Evolutionary conservation across 139 green algal genomes (phyloP), one percentile per base, ranked within the genome.

Genomic region (Micromonas commoda): DNA sequence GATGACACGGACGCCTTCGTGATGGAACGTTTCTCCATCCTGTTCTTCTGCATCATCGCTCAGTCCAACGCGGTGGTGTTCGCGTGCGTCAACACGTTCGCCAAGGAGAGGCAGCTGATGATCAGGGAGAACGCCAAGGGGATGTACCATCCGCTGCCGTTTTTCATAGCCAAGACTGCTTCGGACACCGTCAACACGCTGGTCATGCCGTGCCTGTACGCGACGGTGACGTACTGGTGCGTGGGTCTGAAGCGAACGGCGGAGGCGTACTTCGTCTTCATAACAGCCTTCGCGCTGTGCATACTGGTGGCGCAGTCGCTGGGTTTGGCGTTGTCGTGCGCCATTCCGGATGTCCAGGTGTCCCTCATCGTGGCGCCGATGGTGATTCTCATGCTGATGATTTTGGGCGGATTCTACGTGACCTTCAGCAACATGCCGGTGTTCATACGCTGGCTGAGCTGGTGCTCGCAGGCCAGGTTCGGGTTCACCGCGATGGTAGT

Each of bases 361-460:
- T 70, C 78, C 20, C 1, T 67, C 24, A 32, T 51, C 1, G 45
- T 82, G 28, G 78, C 71, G 26, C 78, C 78, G 3, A 60, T 28
- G 29, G 20, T 82, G 2, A 72, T 73, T 31, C 32, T 82, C 1
- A 29, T 82, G 2, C 66, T 82, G 32, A 66, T 82, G 28, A 70
- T 82, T 24, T 80, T 82, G 2, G 53, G 45, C n/a, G 78, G 78
- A 33, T 82, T 70, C 67, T 77, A 73, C 78, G 37, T 82, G 1
- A 82, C 79, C 78, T 20, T 57, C 13, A 38, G 75, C 4, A 72
- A 26, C 68, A 57, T 82, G 2, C 78, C 78, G 31, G 16, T 65
- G 2, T 73, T 31, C 24, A 38, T 78, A 29, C 23, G 26, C 1
- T 79, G 69, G 78, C 34, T 82, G 26, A 71, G 75, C 6, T 80